Conservation (phyloP, 768 basidiomycete genomes). For the Collybiopsis confluens region DNA sequence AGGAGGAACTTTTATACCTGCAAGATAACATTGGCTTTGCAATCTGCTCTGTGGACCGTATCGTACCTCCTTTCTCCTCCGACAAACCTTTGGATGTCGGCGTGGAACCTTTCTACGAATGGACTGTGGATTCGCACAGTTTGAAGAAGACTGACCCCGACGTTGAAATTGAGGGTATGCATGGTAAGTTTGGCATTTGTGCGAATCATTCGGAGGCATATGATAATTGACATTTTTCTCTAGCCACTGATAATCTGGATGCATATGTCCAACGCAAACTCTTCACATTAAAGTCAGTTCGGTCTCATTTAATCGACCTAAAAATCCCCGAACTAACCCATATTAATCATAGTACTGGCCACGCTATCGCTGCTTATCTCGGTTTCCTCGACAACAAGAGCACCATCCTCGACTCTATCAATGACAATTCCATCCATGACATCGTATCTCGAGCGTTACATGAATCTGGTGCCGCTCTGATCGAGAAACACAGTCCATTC, state of each 20-base stretch:
- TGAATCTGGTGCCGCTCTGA: slow-evolving; percentile 33
- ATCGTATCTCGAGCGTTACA: slow-evolving; percentile 27
- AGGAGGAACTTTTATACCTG: slow-evolving; percentile 24
- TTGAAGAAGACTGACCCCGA: slow-evolving; percentile 20
- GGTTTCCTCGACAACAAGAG: slow-evolving; percentile 25
- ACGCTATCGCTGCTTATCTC: slow-evolving; percentile 35
- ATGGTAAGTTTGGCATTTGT: background rate
- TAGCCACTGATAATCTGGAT: slow-evolving; percentile 24
- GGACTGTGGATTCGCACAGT: slow-evolving; percentile 29
- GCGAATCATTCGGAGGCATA: background rate
- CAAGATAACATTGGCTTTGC: slow-evolving; percentile 31
- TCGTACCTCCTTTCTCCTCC: slow-evolving; percentile 21
- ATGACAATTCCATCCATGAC: slow-evolving; percentile 21
- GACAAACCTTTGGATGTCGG: slow-evolving; percentile 30
- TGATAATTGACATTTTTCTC: background rate
- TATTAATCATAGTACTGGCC: slow-evolving; percentile 18
- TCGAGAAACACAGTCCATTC: slow-evolving; percentile 18
- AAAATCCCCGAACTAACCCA: background rate
- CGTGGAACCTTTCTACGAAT: slow-evolving; percentile 37
- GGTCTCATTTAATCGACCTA: background rate
- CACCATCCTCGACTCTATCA: slow-evolving; percentile 28
- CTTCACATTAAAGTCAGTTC: slow-evolving; percentile 33
- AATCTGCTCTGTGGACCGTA: slow-evolving; percentile 38
- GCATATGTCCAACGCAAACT: slow-evolving; percentile 39
- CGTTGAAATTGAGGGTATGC: slow-evolving; percentile 22